Evolutionary conservation across 1,284 basidiomycete species (phyloP).

Genomic region (Stygiomarasmius scandens): DNA sequence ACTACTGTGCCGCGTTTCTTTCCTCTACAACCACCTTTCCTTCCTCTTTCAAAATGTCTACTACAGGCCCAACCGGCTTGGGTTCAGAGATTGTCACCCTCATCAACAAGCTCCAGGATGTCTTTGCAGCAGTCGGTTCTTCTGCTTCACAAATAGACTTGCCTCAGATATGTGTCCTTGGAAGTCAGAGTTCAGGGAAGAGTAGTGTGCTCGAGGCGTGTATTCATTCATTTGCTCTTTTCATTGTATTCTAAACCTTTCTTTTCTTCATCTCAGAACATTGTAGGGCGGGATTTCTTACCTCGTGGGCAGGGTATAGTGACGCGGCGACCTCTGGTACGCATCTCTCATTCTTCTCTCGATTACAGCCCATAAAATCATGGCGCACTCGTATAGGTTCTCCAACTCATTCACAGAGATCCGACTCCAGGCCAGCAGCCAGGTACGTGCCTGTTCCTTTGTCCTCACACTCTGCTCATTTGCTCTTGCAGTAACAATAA

Average conservation of each 20-base stretch:
- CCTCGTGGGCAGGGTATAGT: constrained; percentile 98
- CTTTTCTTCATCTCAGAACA: constrained; percentile 64
- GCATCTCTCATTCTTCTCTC: constrained; percentile 13
- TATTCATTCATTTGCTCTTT: constrained; percentile 11
- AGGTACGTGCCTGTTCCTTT: constrained; percentile 9
- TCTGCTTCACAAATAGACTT: constrained; percentile 78
- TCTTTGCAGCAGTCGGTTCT: constrained; percentile 80
- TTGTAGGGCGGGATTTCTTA: constrained; percentile 95
- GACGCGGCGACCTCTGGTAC: constrained; percentile 88
- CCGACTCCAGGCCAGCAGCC: constrained; percentile 26
- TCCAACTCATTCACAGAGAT: constrained; percentile 92
- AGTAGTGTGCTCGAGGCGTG: constrained; percentile 84
- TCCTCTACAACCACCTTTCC: not conserved
- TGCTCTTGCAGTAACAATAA: constrained; percentile 42
- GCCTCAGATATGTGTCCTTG: constrained; percentile 85
- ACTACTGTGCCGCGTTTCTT: not conserved
- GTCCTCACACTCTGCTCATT: constrained; percentile 13
- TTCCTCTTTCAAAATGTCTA: constrained; percentile 47
- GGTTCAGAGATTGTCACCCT: constrained; percentile 77
- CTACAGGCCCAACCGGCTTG: constrained; percentile 57
- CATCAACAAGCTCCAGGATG: constrained; percentile 85
- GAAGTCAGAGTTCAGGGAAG: constrained; percentile 86
- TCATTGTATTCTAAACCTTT: constrained; percentile 5
- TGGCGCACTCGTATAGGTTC: constrained; percentile 54
- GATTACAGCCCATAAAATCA: constrained; percentile 7